Evolutionary conservation across 257 asterid genomes (phyloP), one percentile per base, ranked within the genome.

Genomic region (Euphrasia confusa): DNA sequence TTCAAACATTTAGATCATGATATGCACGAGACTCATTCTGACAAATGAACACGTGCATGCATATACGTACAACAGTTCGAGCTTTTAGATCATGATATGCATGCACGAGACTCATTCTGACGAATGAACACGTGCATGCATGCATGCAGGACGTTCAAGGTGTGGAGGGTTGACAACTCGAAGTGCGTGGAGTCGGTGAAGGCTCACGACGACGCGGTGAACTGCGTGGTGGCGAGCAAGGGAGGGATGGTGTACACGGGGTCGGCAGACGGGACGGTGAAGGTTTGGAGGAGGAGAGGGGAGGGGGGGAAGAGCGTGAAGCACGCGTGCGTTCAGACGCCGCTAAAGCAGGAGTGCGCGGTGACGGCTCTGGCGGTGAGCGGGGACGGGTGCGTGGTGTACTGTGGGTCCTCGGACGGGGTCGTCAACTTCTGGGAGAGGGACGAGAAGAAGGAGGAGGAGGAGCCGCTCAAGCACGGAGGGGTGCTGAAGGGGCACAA

Each of bases 151-250:
- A 54, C 60, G 4, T 54, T 54, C 30, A 54, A 28, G 18, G 60
- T 54, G 39, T 54, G 60, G 60, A 15, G 39, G 11, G 60, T 54
- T 10, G 60, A 11, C 15, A 54, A 54, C 14, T 54, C 60, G 7
- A 54, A 54, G 12, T 54, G 60, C 39, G n/a, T 54, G 10, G 60
- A 54, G 60, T 54, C 60, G 0, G 60, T 54, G 0, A 26, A 4
- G 17, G 60, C 60, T 8, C 60, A 54, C 60, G 60, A 54, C 60
- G 60, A 54, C 10, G 60, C 60, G 26, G 60, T 54, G 13, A 54
- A 54, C 60, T 54, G 17, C 17, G 60, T 54, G 10, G 18, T 54
- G 17, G 30, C 60, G 15, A 28, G 39, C 18, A 10, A 7, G 2
- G 60, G 14, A 1, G 60, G 60, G 17, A 6, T 54, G 9, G 60